Base-by-base conservation (phyloP, 208 protist species). In the Strigomonas culicis region DNA sequence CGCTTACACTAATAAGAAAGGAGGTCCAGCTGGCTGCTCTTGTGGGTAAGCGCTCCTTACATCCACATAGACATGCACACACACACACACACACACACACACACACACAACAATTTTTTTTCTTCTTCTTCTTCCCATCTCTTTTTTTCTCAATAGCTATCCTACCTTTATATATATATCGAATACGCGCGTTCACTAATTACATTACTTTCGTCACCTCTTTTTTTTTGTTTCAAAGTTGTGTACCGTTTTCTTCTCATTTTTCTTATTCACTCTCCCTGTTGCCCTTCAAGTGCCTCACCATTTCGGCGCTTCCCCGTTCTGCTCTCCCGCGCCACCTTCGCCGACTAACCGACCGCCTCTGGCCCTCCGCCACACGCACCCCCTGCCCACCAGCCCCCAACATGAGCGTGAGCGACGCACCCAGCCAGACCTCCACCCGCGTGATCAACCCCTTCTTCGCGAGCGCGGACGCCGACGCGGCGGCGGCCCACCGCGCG, bases 81-180 rank as follows among this genome's bases (percentile, higher is more conserved):
- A n/a, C n/a, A n/a, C n/a, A n/a, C n/a, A n/a, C n/a, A n/a, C n/a
- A n/a, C n/a, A n/a, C n/a, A n/a, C n/a, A n/a, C n/a, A n/a, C n/a
- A n/a, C n/a, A n/a, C n/a, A n/a, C n/a, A n/a, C n/a, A n/a, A n/a
- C n/a, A n/a, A n/a, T n/a, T n/a, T n/a, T n/a, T n/a, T n/a, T n/a
- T n/a, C 8, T 36, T 34, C 10, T 52, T 30, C 55, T 21, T 41
- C 46, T 52, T 22, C n/a, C 47, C 50, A 34, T 68, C 56, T 15
- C 17, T 62, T 66, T 52, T 4, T 58, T 60, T 70, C 19, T 31
- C 41, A 57, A 13, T 72, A 17, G 32, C 0, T 60, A 19, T 61
- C 15, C 28, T 59, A 63, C 22, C 8, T 50, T 57, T 39, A 30
- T 30, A 47, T 68, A 0, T 32, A 2, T 11, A 27, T 52, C 59